Evolutionary conservation across 2,329 filamentous ascomycete genomes (phyloP), one percentile per base, ranked within the genome.

Genomic region (Whalleya microplaca): DNA sequence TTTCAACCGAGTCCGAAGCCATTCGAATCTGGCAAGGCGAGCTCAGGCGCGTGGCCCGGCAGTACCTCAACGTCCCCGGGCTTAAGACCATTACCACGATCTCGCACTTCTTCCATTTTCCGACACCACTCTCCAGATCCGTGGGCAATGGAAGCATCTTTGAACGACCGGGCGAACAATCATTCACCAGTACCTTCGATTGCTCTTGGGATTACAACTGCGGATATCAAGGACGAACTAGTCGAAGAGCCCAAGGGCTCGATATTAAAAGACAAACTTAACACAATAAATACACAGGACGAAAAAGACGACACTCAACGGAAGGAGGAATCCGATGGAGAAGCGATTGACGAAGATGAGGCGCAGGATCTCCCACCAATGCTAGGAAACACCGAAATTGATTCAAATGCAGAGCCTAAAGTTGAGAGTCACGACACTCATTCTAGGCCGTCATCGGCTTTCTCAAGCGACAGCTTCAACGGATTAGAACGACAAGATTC

Each of bases 81-180:
- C 0, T 59, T 74, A 2, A 71, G 66, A 19, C 68, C 71, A 1
- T 58, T 67, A 5, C 65, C 48, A 10, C 68, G 71, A 41, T 71
- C 72, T 21, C 70, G 71, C 51, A 61, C 70, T 2, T 66, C 67
- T 19, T 70, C 71, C 9, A 61, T 70, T 41, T 66, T 71, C 8
- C 61, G 74, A 51, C 72, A 74, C 29, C 71, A 71, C 18, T 76
- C 76, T 1, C 75, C 73, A 5, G 77, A 79, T 56, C 77, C 77
- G 0, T 79, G 77, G 77, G 71, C 72, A 2, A 54, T 68, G 47
- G 75, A 75, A 21, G 56, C 70, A n/a, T 66, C 71, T 16, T 59
- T 67, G 10, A 57, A 66, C 32, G 64, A 69, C 40, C 55, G 53
- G 20, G 32, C 14, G 32, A 56, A 54, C 21, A 47, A 57, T 20